A percentile compares a stretch with the other conserved stretches of the same genome.
Evolutionary conservation across 2,329 filamentous ascomycete genomes (phyloP).

Genomic region (Neoarthrinium moseri): DNA sequence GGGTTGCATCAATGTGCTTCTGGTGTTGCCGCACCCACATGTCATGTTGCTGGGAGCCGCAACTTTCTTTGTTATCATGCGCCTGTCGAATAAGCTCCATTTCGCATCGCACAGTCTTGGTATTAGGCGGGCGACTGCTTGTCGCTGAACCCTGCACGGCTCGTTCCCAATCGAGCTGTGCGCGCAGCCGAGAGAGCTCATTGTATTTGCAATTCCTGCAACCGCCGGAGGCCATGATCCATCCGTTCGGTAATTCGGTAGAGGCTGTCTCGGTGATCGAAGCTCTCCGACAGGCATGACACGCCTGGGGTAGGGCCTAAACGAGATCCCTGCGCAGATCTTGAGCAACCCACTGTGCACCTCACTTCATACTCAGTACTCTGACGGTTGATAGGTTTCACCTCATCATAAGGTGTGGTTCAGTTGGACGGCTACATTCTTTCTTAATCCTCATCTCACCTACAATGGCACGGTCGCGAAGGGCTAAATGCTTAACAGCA

Average conservation of each 20-base stretch:
- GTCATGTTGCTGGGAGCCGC: too few relatives aligned
- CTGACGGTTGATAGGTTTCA: conserved; percentile 6
- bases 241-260: conserved; percentile 7
- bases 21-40: too few relatives aligned
- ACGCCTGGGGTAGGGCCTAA: background rate
- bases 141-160: background rate
- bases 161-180: background rate
- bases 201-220: background rate
- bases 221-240: background rate
- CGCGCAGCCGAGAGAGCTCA: background rate
- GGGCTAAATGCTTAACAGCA: too few relatives aligned
- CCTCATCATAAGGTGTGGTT: conserved; percentile 2
- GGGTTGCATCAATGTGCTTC: background rate
- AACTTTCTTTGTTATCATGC: too few relatives aligned
- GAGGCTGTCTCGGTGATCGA: conserved; percentile 2
- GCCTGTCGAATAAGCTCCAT: too few relatives aligned
- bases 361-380: background rate
- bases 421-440: background rate
- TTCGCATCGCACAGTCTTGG: too few relatives aligned
- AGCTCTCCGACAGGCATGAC: conserved; percentile 9
- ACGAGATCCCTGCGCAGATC: conserved; percentile 5
- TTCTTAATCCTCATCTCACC: too few relatives aligned
- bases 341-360: background rate
- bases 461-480: too few relatives aligned
- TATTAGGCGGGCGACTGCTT: too few relatives aligned